A percentile compares a stretch with the other conserved stretches of the same genome.
These are phyloP conservation scores for Cercophora samala DNA, from an alignment of 495 filamentous ascomycete genomes.

Conservation along the genomic window DNA sequence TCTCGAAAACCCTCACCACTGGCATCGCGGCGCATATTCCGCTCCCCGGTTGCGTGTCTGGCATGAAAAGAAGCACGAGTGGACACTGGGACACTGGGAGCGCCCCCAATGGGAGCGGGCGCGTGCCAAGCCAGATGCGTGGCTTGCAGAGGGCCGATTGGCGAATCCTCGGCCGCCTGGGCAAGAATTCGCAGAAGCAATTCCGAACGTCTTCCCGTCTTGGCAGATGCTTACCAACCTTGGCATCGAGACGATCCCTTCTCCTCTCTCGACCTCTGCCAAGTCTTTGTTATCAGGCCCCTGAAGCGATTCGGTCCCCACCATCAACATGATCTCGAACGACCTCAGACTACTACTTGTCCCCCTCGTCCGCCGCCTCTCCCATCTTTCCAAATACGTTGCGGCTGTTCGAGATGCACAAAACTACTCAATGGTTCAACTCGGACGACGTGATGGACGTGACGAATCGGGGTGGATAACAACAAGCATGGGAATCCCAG, in stretches of 20 bases:
- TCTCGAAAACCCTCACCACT: neutral
- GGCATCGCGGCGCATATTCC: neutral
- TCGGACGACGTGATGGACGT: neutral
- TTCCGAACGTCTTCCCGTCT: slow-evolving; percentile 25
- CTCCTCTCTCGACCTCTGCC: slow-evolving; percentile 1
- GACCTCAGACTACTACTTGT: too few species aligned
- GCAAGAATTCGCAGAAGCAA: slow-evolving; percentile 13
- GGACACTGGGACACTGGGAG: neutral
- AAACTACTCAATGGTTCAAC: too few species aligned
- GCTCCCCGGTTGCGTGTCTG: neutral
- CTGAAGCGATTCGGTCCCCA: neutral
- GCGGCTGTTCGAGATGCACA: too few species aligned
- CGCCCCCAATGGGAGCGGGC: too few species aligned
- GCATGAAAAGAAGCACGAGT: neutral
- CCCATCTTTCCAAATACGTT: too few species aligned
- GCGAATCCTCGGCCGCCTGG: slow-evolving; percentile 5
- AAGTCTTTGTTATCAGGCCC: slow-evolving; percentile 1
- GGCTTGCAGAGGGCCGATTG: slow-evolving; percentile 12
- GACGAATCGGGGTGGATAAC: neutral
- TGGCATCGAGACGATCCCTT: neutral
- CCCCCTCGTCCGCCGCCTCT: too few species aligned
- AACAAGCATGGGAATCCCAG: neutral
- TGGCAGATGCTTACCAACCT: slow-evolving; percentile 21
- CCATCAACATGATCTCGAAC: too few species aligned
- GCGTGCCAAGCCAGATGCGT: slow-evolving; percentile 15